Conservation (phyloP, 495 filamentous ascomycete species). For the Daldinia caldariorum region DNA sequence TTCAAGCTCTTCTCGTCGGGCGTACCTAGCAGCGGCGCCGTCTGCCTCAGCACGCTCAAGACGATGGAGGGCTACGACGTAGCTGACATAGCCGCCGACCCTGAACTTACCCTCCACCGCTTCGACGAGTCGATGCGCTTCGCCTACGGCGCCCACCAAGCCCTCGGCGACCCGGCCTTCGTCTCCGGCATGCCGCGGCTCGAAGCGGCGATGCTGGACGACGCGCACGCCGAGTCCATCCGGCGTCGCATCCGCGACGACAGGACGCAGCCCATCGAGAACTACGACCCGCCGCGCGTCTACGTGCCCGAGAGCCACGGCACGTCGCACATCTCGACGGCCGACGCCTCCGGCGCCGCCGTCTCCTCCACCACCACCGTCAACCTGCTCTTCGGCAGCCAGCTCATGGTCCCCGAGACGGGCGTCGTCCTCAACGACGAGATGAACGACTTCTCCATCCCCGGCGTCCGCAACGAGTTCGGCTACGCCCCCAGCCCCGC, state of each 20-base stretch:
- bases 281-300: conserved; percentile 69
- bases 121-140: conserved; percentile 89
- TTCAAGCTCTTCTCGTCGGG: conserved; percentile 73
- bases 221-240: conserved; percentile 64
- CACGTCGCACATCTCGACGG: conserved; percentile 78
- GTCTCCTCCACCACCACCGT: conserved; percentile 82
- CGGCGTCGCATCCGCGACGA: conserved; percentile 75
- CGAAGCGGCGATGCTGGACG: conserved; percentile 67
- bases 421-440: conserved; percentile 88
- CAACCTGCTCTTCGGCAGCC: conserved; percentile 84
- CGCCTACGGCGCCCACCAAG: conserved; percentile 75
- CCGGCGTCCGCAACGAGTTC: conserved; percentile 74
- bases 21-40: conserved; percentile 77
- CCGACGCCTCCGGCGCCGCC: conserved; percentile 74
- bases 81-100: conserved; percentile 37
- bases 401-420: conserved; percentile 81
- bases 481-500: conserved; percentile 76
- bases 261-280: conserved; percentile 70
- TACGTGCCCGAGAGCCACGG: conserved; percentile 64
- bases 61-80: conserved; percentile 77
- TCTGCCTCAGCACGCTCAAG: conserved; percentile 78
- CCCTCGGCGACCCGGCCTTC: conserved; percentile 83
- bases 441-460: conserved; percentile 87
- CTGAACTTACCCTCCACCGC: conserved; percentile 72
- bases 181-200: conserved; percentile 64